Conservation (phyloP, 345 rosid species). For the Gossypium raimondii region DNA sequence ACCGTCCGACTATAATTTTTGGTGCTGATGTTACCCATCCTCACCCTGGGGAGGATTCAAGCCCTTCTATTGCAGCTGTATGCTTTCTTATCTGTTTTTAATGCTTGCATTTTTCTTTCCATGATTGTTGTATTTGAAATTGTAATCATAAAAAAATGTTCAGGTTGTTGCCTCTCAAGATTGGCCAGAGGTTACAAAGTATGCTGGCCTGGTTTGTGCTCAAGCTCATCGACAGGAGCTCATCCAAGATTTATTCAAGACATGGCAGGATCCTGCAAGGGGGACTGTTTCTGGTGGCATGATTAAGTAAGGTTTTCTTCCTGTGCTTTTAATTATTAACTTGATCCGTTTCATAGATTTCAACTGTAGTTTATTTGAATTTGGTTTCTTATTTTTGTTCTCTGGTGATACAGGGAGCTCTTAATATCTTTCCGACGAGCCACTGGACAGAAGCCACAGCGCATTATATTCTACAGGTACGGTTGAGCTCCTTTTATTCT, state of each 20-base stretch:
- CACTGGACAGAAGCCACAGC: constrained; percentile 89
- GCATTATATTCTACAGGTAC: constrained; percentile 92
- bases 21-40: constrained; percentile 99
- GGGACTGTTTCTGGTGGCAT: constrained; percentile 94
- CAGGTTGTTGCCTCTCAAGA: constrained; percentile 99
- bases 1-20: constrained; percentile 91
- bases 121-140: neutral
- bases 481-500: neutral
- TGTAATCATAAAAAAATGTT: neutral
- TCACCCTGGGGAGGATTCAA: constrained; percentile 97
- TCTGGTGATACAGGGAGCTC: constrained; percentile 55
- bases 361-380: neutral
- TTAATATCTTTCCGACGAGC: constrained; percentile 91
- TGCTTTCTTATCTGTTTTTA: constrained; percentile 13
- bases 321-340: neutral
- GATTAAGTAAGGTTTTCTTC: constrained; percentile 64
- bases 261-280: constrained; percentile 92
- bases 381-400: neutral
- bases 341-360: neutral
- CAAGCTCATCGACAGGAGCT: constrained; percentile 99
- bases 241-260: constrained; percentile 86
- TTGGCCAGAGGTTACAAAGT: constrained; percentile 97
- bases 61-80: constrained; percentile 99
- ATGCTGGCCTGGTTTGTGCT: constrained; percentile 96
- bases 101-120: neutral